Evolutionary conservation across 495 filamentous ascomycete genomes (phyloP).

Genomic region (Glutinoglossum americanum): DNA sequence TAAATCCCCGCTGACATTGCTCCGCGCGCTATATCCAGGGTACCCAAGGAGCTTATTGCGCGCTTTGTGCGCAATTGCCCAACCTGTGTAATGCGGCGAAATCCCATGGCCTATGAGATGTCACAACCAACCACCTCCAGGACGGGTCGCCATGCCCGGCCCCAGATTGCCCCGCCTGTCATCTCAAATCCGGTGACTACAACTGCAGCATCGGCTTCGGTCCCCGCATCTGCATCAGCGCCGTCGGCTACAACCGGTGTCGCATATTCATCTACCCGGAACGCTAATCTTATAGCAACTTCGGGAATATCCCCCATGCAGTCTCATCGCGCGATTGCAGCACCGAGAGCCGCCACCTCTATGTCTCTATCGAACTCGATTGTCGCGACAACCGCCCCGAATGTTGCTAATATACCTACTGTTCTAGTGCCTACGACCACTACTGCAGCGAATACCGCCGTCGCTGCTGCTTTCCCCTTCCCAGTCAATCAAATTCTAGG

Average conservation of each 20-base stretch:
- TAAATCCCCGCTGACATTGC: not conserved
- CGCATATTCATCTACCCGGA: not conserved
- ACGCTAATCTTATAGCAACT: not conserved
- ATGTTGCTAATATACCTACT: not conserved
- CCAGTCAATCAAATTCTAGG: not conserved
- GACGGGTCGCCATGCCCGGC: not conserved
- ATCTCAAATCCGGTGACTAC: not conserved
- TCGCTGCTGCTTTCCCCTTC: not conserved
- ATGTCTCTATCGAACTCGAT: not conserved
- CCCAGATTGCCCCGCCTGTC: not conserved
- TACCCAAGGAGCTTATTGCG: conserved; percentile 6
- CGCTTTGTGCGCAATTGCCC: conserved; percentile 6
- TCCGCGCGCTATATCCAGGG: not conserved
- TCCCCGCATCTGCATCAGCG: not conserved
- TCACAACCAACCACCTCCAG: not conserved
- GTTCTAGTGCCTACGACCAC: not conserved
- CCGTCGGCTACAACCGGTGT: not conserved
- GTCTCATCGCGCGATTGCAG: not conserved
- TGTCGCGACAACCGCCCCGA: not conserved
- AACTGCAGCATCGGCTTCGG: not conserved
- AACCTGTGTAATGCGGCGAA: conserved; percentile 2
- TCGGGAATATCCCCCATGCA: not conserved
- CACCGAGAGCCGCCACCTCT: not conserved
- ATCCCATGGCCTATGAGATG: not conserved
- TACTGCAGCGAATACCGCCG: not conserved